Conservation (phyloP, 495 filamentous ascomycete species). For the Astrothelium macrocarpum region DNA sequence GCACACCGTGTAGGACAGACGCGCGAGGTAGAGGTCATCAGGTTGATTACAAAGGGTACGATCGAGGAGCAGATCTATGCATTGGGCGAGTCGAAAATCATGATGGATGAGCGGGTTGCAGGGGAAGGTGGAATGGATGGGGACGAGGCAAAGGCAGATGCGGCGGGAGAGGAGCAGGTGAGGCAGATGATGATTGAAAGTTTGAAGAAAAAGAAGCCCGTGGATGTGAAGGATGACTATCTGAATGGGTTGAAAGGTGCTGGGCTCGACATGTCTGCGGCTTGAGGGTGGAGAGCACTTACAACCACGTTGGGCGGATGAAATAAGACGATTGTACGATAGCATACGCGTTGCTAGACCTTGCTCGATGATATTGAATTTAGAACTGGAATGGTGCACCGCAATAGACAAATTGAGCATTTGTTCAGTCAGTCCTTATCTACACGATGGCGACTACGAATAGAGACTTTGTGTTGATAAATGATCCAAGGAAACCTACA, state of each 20-base stretch:
- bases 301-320: no score
- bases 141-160: slow-evolving; percentile 39
- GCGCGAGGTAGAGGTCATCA: slow-evolving; percentile 73
- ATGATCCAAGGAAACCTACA: no score
- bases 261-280: slow-evolving; percentile 27
- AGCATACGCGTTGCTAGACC: no score
- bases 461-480: no score
- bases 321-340: no score
- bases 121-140: slow-evolving; percentile 39
- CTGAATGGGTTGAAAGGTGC: slow-evolving; percentile 28
- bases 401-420: no score
- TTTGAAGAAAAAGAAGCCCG: slow-evolving; percentile 15
- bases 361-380: neutral
- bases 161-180: slow-evolving; percentile 50
- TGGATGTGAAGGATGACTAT: slow-evolving; percentile 29
- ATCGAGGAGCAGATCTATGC: slow-evolving; percentile 90
- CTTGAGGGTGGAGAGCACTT: slow-evolving; percentile 17
- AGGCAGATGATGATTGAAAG: slow-evolving; percentile 51
- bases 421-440: no score
- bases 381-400: neutral
- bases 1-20: slow-evolving; percentile 91
- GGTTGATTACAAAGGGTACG: slow-evolving; percentile 71
- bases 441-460: no score
- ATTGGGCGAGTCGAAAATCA: slow-evolving; percentile 81
- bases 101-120: slow-evolving; percentile 77